phyloP scores from a whole-genome alignment of 2,329 filamentous ascomycete genomes.

The Plenodomus tracheiphilus region DNA sequence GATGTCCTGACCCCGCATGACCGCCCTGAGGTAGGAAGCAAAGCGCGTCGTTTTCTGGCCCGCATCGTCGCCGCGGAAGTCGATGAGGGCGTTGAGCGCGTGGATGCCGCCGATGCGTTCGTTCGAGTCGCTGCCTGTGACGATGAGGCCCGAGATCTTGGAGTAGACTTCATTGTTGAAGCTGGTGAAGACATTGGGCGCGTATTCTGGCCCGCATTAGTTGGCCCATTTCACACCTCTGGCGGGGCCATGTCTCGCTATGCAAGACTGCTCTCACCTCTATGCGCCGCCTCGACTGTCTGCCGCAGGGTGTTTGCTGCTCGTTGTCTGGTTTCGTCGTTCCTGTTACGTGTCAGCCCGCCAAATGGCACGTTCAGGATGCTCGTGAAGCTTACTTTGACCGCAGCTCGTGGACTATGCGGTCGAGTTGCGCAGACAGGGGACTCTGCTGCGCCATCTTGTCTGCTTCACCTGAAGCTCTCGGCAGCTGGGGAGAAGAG shows the following conservation, averaged over 20 bases:
- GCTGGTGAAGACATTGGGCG: slow-evolving; percentile 74
- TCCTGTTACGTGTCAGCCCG: slow-evolving; percentile 37
- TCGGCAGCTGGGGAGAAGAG: slow-evolving; percentile 25
- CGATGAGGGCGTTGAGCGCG: slow-evolving; percentile 88
- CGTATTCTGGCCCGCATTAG: slow-evolving; percentile 64
- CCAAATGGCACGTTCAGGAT: too few relatives aligned
- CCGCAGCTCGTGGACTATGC: slow-evolving; percentile 61
- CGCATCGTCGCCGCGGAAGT: slow-evolving; percentile 93
- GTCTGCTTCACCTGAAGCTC: slow-evolving; percentile 42
- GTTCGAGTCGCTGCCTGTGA: slow-evolving; percentile 81
- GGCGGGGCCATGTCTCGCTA: slow-evolving; percentile 10
- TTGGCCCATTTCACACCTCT: slow-evolving; percentile 3
- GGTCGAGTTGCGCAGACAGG: slow-evolving; percentile 49
- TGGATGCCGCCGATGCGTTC: slow-evolving; percentile 92
- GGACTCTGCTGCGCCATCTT: slow-evolving; percentile 43
- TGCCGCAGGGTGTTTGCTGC: slow-evolving; percentile 49
- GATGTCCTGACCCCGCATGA: slow-evolving; percentile 88
- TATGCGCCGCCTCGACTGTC: slow-evolving; percentile 49
- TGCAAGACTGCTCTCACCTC: slow-evolving; percentile 42
- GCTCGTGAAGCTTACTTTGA: slow-evolving; percentile 55
- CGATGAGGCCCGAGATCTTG: slow-evolving; percentile 72
- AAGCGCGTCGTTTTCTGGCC: slow-evolving; percentile 94
- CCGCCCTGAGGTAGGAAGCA: slow-evolving; percentile 82
- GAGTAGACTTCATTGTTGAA: slow-evolving; percentile 69
- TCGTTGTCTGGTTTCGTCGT: slow-evolving; percentile 50